Base-by-base conservation (phyloP, 805 yeast genomes). In the Starmerella tilneyi region DNA sequence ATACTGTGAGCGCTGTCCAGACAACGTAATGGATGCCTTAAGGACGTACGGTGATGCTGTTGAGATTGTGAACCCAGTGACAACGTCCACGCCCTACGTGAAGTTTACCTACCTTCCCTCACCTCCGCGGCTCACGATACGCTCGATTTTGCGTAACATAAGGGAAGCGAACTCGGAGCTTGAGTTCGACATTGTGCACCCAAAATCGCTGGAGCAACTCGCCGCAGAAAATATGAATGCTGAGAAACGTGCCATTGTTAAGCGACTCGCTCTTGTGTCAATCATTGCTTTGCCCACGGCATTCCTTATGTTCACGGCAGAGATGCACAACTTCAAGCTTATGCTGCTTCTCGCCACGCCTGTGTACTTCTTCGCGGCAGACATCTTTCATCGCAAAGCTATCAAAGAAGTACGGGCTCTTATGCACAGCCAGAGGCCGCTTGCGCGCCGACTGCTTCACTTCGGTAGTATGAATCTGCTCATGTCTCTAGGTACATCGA, bases 391-490 rank as follows among this genome's bases (percentile, higher is more conserved):
- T 54, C 54, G 64, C 12, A 82, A 81, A 55, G 83, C 89, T 0
- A 12, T 75, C 23, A 71, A 70, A 41, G 89, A 81, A 56, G 51
- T 81, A 2, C 56, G 67, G 44, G 65, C 75, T 3, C 58, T 81
- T 24, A 57, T 64, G 13, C 33, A 20, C 13, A 24, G 38, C 19
- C 17, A 17, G 20, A 17, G 32, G n/a, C 41, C 48, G 4, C 75
- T 78, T 71, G 64, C 58, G 19, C 69, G 74, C 51, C 64, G 86
- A 32, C 49, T 81, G 13, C 71, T 81, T 50, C 71, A 72, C 54
- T 82, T 82, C 60, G 94, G 94, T 3, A 79, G 86, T 2, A 82
- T 82, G 89, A 81, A 74, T 57, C 59, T 81, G 50, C 69, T 82
- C 51, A 78, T 82, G 79, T 70, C 75, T 41, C 61, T 81, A 39